phyloP scores from a whole-genome alignment of 805 yeast genomes.

The Candida chauliodis region DNA sequence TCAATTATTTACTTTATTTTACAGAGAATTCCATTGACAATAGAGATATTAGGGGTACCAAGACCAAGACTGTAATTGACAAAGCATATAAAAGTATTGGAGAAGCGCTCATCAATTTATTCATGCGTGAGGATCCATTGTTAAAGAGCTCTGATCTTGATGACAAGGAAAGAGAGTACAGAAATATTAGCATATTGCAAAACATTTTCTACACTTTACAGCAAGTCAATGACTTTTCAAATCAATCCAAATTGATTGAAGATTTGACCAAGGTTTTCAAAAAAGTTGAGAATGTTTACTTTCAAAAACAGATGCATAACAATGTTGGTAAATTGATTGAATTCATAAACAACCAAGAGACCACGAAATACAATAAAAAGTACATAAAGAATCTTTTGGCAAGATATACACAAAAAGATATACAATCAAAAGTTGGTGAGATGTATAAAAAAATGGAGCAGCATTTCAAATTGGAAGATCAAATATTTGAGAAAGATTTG shows the following conservation, averaged over 20 bases:
- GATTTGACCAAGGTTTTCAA: conserved; percentile 26
- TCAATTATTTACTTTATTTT: conserved; percentile 28
- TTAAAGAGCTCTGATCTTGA: conserved; percentile 42
- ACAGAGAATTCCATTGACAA: conserved; percentile 33
- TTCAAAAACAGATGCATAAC: conserved; percentile 33
- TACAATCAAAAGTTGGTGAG: conserved; percentile 51
- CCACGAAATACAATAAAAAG: conserved; percentile 58
- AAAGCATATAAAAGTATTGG: conserved; percentile 31
- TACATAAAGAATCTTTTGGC: conserved; percentile 55
- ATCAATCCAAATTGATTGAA: conserved; percentile 20
- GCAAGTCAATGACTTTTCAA: conserved; percentile 19
- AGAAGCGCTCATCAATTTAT: conserved; percentile 31
- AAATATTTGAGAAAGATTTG: conserved; percentile 49
- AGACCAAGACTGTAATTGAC: conserved; percentile 22
- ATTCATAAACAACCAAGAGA: conserved; percentile 59
- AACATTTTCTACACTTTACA: conserved; percentile 35
- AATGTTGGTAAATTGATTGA: conserved; percentile 66
- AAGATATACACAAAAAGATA: conserved; percentile 56
- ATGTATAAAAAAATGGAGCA: conserved; percentile 53
- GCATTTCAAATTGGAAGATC: conserved; percentile 36
- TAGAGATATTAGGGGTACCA: conserved; percentile 15
- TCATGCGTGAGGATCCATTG: conserved; percentile 40
- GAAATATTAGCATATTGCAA: conserved; percentile 40
- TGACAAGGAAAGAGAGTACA: conserved; percentile 38
- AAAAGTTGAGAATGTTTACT: conserved; percentile 27